A percentile compares a stretch with the other conserved stretches of the same genome.
phyloP scores from a whole-genome alignment of 768 basidiomycete species.

The Rhizopogon vinicolor region DNA sequence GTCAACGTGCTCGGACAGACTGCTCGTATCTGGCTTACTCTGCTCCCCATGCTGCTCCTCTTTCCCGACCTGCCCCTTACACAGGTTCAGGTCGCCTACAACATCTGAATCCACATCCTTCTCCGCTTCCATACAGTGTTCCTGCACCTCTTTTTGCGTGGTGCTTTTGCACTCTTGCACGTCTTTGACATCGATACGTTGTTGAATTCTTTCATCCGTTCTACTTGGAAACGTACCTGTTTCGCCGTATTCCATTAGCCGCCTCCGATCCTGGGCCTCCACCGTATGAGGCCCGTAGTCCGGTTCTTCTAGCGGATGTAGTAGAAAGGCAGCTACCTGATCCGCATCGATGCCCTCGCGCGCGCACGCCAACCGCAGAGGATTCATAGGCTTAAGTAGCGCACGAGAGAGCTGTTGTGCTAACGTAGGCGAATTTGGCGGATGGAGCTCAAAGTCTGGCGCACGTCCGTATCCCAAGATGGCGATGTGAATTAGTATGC shows the following conservation, averaged over 20 bases:
- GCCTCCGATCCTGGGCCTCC: slow-evolving; percentile 18
- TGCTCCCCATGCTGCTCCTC: neutral
- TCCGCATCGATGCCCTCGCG: slow-evolving; percentile 20
- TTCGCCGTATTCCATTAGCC: slow-evolving; percentile 2
- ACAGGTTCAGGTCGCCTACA: neutral
- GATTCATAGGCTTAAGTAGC: slow-evolving; percentile 25
- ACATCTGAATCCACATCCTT: neutral
- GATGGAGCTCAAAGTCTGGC: slow-evolving; percentile 42
- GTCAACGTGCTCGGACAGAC: slow-evolving; percentile 14
- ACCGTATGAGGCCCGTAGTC: slow-evolving; percentile 7
- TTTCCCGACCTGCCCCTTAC: neutral
- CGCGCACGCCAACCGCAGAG: slow-evolving; percentile 20
- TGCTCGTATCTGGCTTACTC: slow-evolving; percentile 3
- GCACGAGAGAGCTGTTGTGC: slow-evolving; percentile 40
- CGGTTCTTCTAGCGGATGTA: slow-evolving; percentile 6
- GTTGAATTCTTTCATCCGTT: neutral
- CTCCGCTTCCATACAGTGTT: neutral
- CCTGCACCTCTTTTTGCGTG: neutral
- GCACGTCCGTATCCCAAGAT: slow-evolving; percentile 40
- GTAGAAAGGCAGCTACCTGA: slow-evolving; percentile 9
- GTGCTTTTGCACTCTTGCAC: neutral
- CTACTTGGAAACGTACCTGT: neutral
- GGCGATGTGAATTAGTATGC: slow-evolving; percentile 49
- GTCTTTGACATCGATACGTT: slow-evolving; percentile 1
- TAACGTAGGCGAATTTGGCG: slow-evolving; percentile 37